These are phyloP conservation scores for Mycosphaerella sp. DNA, from an alignment of 2,329 filamentous ascomycete species.

Conservation along the genomic window DNA sequence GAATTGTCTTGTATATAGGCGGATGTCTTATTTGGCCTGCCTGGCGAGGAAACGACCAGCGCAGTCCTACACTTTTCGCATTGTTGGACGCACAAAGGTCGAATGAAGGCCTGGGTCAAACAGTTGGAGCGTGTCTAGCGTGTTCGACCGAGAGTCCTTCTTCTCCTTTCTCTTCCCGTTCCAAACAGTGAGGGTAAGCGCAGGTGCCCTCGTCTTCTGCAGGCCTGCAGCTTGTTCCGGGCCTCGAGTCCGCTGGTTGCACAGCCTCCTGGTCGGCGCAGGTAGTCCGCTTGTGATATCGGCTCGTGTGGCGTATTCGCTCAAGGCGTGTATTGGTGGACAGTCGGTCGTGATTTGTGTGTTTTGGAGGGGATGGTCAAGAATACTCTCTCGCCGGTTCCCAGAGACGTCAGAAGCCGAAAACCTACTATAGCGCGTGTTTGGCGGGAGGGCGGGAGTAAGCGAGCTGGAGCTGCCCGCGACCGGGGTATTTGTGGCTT, in stretches of 20 bases:
- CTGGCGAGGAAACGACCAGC: conserved; percentile 7
- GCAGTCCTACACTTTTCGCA: not conserved
- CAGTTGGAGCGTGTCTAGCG: too few species aligned
- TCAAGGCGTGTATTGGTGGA: not conserved
- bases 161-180: too few species aligned
- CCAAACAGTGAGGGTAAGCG: not conserved
- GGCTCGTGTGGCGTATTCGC: not conserved
- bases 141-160: too few species aligned
- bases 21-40: conserved; percentile 3
- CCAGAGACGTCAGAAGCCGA: not conserved
- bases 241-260: not conserved
- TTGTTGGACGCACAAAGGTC: conserved; percentile 8
- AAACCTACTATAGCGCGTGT: not conserved
- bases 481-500: not conserved
- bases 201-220: not conserved
- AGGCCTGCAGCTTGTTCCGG: not conserved
- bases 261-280: not conserved
- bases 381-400: not conserved
- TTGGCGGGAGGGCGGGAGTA: not conserved
- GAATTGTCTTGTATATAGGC: conserved; percentile 3
- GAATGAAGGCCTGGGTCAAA: not conserved
- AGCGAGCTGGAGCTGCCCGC: not conserved
- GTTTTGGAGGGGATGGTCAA: not conserved
- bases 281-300: not conserved
- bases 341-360: not conserved